Conservation (phyloP, 2,329 filamentous ascomycete species). For the Paracoccidioides brasiliensis region DNA sequence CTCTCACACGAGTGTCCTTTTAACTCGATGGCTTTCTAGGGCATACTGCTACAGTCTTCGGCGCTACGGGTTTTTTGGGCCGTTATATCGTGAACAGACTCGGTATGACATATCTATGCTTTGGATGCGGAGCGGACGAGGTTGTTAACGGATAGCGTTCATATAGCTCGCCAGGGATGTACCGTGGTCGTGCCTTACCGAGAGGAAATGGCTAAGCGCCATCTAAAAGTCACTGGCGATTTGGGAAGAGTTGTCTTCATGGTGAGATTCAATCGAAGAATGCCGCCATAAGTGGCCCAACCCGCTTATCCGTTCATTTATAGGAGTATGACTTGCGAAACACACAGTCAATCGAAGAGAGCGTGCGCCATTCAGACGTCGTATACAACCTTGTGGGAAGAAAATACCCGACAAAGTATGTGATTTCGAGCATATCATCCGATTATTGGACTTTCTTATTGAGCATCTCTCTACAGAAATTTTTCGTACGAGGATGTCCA, state of each 20-base stretch:
- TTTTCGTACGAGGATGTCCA: conserved; percentile 88
- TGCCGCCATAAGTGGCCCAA: not conserved
- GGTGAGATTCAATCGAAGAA: conserved; percentile 34
- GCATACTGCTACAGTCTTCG: conserved; percentile 94
- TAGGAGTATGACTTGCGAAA: conserved; percentile 93
- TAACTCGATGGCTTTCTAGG: conserved; percentile 41
- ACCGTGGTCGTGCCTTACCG: conserved; percentile 87
- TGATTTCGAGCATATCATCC: conserved; percentile 4
- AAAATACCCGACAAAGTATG: conserved; percentile 88
- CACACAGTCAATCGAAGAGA: conserved; percentile 89
- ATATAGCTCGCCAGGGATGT: conserved; percentile 74
- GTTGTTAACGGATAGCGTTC: conserved; percentile 22
- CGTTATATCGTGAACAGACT: conserved; percentile 96
- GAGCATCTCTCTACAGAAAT: conserved; percentile 48
- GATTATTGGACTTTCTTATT: not conserved
- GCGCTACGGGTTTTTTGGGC: conserved; percentile 88
- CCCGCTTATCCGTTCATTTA: conserved; percentile 11
- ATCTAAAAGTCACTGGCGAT: conserved; percentile 92
- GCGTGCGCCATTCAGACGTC: conserved; percentile 89
- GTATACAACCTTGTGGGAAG: conserved; percentile 94
- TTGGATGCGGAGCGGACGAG: not conserved
- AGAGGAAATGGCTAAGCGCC: conserved; percentile 95
- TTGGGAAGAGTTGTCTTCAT: conserved; percentile 80
- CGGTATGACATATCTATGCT: conserved; percentile 39
- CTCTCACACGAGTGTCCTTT: conserved; percentile 12